Conservation (phyloP, 148 eudicot genomes). For the Rhododendron ovatum region DNA sequence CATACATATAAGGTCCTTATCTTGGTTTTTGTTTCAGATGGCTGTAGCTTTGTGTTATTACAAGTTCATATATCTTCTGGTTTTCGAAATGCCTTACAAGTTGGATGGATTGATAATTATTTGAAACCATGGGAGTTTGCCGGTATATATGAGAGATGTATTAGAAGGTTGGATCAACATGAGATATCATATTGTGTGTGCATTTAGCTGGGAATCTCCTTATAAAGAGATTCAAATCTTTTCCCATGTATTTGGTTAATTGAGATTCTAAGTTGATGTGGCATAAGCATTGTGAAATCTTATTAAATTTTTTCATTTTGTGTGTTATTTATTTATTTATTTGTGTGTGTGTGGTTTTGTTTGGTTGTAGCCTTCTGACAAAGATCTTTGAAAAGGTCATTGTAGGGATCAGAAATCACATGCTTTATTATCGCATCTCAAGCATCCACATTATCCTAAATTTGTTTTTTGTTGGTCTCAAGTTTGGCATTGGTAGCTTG, state of each 20-base stretch:
- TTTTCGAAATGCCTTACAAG: background rate
- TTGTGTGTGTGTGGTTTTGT: background rate
- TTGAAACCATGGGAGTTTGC: background rate
- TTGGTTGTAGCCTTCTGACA: background rate
- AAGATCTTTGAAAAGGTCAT: background rate
- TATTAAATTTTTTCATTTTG: background rate
- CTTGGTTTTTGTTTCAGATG: background rate
- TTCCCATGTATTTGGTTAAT: no score
- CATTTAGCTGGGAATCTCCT: background rate
- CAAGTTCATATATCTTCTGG: background rate
- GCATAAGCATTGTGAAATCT: background rate
- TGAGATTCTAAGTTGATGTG: background rate
- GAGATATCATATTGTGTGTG: background rate
- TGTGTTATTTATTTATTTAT: background rate
- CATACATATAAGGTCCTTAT: background rate
- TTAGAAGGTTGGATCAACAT: background rate
- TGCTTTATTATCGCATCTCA: background rate
- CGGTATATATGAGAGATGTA: background rate
- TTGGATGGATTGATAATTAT: background rate
- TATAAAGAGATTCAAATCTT: background rate
- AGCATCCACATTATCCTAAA: background rate
- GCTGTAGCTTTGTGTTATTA: background rate
- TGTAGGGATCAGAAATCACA: background rate
- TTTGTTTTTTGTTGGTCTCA: background rate
- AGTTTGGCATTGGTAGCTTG: background rate